Evolutionary conservation across 2,329 filamentous ascomycete genomes (phyloP), one percentile per base, ranked within the genome.

Genomic region (Exutisphaerella laricina): DNA sequence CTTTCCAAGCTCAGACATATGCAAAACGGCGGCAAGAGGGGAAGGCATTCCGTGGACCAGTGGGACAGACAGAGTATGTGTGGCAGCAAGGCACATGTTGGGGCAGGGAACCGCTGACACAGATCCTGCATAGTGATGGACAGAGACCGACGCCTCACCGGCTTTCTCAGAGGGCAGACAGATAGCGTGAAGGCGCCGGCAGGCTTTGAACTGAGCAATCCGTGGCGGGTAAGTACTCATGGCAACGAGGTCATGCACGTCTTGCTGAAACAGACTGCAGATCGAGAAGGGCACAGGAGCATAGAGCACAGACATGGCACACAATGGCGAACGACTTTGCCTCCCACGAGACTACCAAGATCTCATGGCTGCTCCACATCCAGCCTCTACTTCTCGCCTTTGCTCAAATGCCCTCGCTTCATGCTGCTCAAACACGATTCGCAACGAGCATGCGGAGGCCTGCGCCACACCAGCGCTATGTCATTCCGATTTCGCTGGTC

Each of bases 201-300:
- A 43, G 79, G 78, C 48, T 83, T 82, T 66, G 79, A 82, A 65
- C 61, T 82, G 58, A 82, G 75, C 73, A 81, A 80, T 66, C 75
- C 76, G 50, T 83, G 79, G 79, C 79, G 75, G 73, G 79, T 82
- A 72, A 45, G 73, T 61, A 22, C 29, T 6, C 12, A 6, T 26
- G 23, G 23, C n/a, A n/a, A n/a, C 9, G 18, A 38, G 3, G 16
- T 31, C 28, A 21, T 4, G 29, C 31, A 20, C 10, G 12, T 9
- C 7, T 10, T 39, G 25, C 45, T 50, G 10, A 48, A 26, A 26
- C 23, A 12, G 6, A 26, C 23, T 26, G 8, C 23, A 49, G 43
- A 32, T 49, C 35, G 37, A 50, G 38, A 31, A 42, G 21, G 35
- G 48, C 35, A 46, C 39, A 30, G 22, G 23, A 26, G 23, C 23